These are phyloP conservation scores for Pseudogymnoascus sp. DNA, from an alignment of 2,329 filamentous ascomycete species.

Conservation along the genomic window DNA sequence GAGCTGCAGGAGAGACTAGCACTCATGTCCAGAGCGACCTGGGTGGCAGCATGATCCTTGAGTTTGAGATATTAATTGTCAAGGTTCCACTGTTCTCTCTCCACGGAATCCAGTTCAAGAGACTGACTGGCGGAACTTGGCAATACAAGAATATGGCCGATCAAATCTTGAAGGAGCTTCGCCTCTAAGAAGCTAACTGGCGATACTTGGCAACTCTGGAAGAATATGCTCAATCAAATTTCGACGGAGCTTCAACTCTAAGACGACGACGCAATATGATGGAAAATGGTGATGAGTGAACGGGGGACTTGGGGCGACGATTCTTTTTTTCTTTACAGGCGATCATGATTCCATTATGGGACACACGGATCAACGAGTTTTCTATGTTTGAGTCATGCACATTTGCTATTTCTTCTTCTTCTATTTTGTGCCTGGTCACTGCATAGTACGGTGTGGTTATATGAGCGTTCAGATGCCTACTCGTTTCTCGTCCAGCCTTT, in stretches of 20 bases:
- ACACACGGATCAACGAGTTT: conserved; percentile 3
- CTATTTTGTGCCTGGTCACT: conserved; percentile 5
- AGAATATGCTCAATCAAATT: conserved; percentile 95
- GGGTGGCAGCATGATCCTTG: conserved; percentile 72
- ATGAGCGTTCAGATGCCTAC: conserved; percentile 5
- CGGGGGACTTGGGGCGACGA: not conserved
- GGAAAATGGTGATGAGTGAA: not conserved
- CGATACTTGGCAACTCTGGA: conserved; percentile 77
- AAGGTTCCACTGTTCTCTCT: conserved; percentile 89
- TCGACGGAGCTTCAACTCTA: conserved; percentile 48
- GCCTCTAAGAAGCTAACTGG: conserved; percentile 89
- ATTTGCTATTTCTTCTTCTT: conserved; percentile 1
- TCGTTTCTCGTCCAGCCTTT: conserved; percentile 4
- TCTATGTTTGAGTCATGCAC: conserved; percentile 4
- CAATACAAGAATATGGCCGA: conserved; percentile 99
- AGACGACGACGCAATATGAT: not conserved
- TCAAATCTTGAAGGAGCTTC: conserved; percentile 80
- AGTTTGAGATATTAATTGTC: conserved; percentile 95
- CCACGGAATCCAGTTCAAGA: conserved; percentile 97
- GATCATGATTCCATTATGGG: not conserved
- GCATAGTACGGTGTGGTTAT: conserved; percentile 4
- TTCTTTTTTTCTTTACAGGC: not conserved
- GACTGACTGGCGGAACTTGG: conserved; percentile 90
- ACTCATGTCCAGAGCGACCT: conserved; percentile 88
- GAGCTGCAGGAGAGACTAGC: conserved; percentile 74